Percentiles rank a stretch among this genome's conserved stretches.
Evolutionary conservation across 441 rosid species (phyloP).

Genomic region (Croton setiger): DNA sequence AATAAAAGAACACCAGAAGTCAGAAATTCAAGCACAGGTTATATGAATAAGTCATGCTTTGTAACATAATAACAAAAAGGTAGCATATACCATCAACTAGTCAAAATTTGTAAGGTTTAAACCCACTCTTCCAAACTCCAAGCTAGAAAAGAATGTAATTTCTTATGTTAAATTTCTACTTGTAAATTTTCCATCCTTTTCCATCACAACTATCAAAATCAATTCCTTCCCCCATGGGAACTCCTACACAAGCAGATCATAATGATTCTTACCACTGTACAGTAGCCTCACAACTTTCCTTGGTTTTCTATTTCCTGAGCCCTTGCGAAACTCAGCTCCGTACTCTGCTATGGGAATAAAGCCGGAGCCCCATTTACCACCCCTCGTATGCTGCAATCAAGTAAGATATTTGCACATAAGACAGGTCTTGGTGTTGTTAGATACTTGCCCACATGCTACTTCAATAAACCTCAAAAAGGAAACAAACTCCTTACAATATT

Average conservation of each 20-base stretch:
- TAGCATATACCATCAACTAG: not conserved
- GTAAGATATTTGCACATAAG: not conserved
- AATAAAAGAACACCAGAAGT: not conserved
- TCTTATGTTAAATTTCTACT: not conserved
- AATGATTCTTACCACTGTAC: constrained; percentile 83
- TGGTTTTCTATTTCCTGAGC: constrained; percentile 45
- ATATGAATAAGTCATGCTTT: not conserved
- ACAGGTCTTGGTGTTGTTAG: not conserved
- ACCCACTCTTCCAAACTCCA: not conserved
- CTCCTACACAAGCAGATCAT: constrained; percentile 69
- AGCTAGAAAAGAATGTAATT: not conserved
- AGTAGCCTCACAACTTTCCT: constrained; percentile 75
- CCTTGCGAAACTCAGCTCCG: constrained; percentile 63
- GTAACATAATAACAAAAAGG: not conserved
- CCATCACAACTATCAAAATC: not conserved
- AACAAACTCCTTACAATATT: too few relatives aligned
- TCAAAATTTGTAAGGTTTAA: not conserved
- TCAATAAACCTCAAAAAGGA: not conserved
- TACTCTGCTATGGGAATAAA: constrained; percentile 84
- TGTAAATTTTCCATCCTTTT: not conserved
- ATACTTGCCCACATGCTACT: not conserved
- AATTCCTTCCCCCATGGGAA: not conserved
- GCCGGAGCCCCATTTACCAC: constrained; percentile 54
- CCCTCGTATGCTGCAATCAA: constrained; percentile 48
- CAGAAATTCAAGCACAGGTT: not conserved